phyloP scores from a whole-genome alignment of 176 grass and related monocot species.

The Tillandsia leiboldiana region DNA sequence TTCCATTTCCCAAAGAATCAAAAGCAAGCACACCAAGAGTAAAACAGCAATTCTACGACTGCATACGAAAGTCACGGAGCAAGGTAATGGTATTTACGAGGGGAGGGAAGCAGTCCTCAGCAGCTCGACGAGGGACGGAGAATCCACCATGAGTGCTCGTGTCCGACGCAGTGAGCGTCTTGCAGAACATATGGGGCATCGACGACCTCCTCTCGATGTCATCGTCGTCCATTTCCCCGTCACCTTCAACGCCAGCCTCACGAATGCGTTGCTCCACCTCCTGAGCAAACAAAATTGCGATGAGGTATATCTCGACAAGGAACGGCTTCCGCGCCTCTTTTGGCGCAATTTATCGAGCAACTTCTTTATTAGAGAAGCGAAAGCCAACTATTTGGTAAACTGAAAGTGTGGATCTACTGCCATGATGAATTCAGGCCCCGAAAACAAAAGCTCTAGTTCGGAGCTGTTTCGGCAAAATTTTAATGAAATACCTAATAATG shows the following conservation, averaged over 20 bases:
- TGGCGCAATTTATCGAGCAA: too few species aligned
- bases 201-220: constrained; percentile 28
- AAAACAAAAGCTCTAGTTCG: too few species aligned
- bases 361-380: too few species aligned
- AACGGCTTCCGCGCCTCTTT: too few species aligned
- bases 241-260: constrained; percentile 27
- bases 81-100: constrained; percentile 37
- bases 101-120: constrained; percentile 91
- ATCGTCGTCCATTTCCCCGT: constrained; percentile 29
- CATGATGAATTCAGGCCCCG: too few species aligned
- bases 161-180: constrained; percentile 87
- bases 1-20: constrained; percentile 9
- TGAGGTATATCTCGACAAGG: too few species aligned
- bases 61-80: too few species aligned
- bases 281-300: constrained; percentile 5
- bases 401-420: too few species aligned
- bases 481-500: too few species aligned
- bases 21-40: constrained; percentile 7
- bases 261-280: constrained; percentile 20
- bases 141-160: constrained; percentile 91
- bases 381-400: too few species aligned
- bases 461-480: too few species aligned
- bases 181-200: constrained; percentile 93
- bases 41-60: too few species aligned
- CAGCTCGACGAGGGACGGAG: constrained; percentile 87